phyloP scores from a whole-genome alignment of 352 stramenopile species.

The Phytopythium oedochilum region DNA sequence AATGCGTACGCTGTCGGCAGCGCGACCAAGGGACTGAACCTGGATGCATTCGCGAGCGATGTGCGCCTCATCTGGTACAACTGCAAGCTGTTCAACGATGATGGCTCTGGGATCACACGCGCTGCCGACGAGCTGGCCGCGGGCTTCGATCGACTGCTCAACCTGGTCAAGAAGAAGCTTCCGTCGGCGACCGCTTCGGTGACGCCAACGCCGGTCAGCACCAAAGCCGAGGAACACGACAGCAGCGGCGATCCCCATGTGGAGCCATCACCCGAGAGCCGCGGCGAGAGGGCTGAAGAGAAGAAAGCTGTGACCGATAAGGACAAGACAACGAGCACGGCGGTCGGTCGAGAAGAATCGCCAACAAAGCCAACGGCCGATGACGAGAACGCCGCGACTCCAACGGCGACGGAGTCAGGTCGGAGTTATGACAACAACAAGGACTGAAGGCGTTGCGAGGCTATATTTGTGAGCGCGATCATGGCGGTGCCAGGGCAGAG shows the following conservation, averaged over 20 bases:
- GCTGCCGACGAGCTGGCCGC: constrained; percentile 60
- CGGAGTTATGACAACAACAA: background rate
- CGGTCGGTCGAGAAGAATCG: background rate
- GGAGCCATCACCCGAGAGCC: background rate
- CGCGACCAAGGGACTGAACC: constrained; percentile 26
- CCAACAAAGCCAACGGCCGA: background rate
- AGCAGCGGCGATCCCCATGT: background rate
- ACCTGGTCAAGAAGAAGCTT: constrained; percentile 16
- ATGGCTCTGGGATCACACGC: constrained; percentile 72
- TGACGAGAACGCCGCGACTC: background rate
- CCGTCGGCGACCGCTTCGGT: too few relatives aligned
- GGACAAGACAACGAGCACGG: background rate
- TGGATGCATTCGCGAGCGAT: constrained; percentile 68
- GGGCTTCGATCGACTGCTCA: constrained; percentile 62
- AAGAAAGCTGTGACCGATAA: background rate
- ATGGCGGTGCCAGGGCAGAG: background rate
- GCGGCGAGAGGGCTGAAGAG: background rate
- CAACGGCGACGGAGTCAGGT: background rate
- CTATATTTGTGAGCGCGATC: constrained; percentile 3
- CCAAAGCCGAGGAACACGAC: background rate
- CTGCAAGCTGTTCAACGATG: constrained; percentile 84
- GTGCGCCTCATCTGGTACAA: constrained; percentile 82
- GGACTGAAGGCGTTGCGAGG: background rate
- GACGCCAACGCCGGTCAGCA: background rate
- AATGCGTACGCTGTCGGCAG: constrained; percentile 52